Evolutionary conservation across 2,329 filamentous ascomycete species (phyloP), one percentile per base, ranked within the genome.

Genomic region (Xylogone sp.): DNA sequence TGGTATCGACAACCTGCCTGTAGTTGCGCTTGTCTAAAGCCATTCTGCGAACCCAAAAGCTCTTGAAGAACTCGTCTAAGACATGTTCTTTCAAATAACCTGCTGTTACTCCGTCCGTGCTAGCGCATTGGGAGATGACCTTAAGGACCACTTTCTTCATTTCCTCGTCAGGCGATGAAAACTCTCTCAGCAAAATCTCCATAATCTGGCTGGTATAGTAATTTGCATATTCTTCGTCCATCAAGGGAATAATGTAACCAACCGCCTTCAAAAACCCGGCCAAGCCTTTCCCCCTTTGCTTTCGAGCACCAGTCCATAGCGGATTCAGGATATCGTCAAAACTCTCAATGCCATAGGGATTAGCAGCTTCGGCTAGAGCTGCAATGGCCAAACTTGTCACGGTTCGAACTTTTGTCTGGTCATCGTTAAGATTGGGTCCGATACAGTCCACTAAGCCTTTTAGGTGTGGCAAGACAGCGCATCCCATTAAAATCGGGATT

Each of bases 131-230:
- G 18, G 92, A 97, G 16, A 99, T 85, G 22, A 99, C 94, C 72
- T 97, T 97, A 53, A 99, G 75, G 7, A 99, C 94, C 1, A 99
- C 94, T 75, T 99, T 99, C 75, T 97, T 99, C 94, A 99, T 99
- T 71, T 99, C 94, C 70, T 99, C 94, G 59, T 99, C 94, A 0
- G 94, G 94, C 1, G 93, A 97, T 6, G 91, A 88, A 65, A 99
- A 99, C 67, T 99, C 94, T 63, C 94, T 85, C 24, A 97, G 82
- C 13, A 99, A 75, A 63, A 97, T 97, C 70, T 97, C 94, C 93
- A 99, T 97, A 64, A 99, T 97, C 70, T 99, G 92, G 60, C 86
- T 90, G 8, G 94, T 97, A 66, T 99, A 99, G 74, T 99, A 99
- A 68, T 97, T 97, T 71, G 94, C 93, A 69, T 97, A 97, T 67